Evolutionary conservation across 179 eudicot species (phyloP), one percentile per base, ranked within the genome.

Genomic region (Drosera spatulata): DNA sequence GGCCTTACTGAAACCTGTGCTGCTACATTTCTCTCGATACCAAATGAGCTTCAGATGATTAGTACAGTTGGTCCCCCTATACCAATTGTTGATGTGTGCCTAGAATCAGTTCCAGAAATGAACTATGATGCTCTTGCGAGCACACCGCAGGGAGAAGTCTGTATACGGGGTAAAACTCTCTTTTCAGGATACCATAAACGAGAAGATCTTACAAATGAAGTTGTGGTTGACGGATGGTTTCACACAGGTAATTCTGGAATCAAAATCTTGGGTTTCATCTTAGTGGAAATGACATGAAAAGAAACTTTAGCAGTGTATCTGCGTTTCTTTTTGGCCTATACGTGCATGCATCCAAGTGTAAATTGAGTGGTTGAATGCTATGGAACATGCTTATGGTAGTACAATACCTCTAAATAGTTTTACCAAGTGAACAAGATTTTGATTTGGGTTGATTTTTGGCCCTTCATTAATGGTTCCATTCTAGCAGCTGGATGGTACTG

Each of bases 1-100:
- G 96, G 96, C 65, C 74, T 85, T 64, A 88, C 96, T 5, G 96
- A 88, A 75, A 81, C 94, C 41, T 88, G 90, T 59, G 96, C 86
- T 44, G 96, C 86, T 39, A 71, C 94, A 73, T 85, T 88, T 69
- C 83, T 80, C 43, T 79, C 96, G 8, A 7, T 79, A 38, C 96
- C 96, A 12, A 71, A 88, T 65, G 80, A 85, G 66, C 64, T 81
- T 58, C 69, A 72, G 71, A 83, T 83, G 87, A 68, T 83, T 41
- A 90, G 96, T 12, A 88, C 96, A 63, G 94, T 88, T 41, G 96
- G 96, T 13, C 96, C 96, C 40, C 96, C 96, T n/a, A 65, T 81
- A 45, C 83, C 96, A 56, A 79, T 81, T 62, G 80, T 85, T 50
- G 90, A 85, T 38, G 88, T 84, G 5, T 69, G 94, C 65, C 77